Evolutionary conservation across 116 monocot species (phyloP), one percentile per base, ranked within the genome.

Genomic region (Phalaenopsis hybrid): DNA sequence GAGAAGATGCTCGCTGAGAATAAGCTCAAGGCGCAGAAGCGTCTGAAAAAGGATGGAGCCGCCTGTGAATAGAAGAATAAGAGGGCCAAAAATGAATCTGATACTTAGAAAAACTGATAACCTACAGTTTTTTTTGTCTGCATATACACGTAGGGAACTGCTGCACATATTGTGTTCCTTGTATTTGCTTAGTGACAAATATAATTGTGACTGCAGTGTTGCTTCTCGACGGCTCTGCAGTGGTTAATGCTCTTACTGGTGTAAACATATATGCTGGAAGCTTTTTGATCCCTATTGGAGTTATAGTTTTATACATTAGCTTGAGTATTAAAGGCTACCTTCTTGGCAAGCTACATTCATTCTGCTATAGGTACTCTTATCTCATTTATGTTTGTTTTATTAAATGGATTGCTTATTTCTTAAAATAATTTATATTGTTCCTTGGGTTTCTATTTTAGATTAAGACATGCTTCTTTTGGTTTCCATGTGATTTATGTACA

Each of bases 191-290:
- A 91, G 80, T 93, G 91, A 97, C 97, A 34, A 97, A 97, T 78
- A 91, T 94, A 85, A 91, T 97, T 50, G 97, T 97, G 81, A 97
- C 94, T 46, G 97, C 97, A 8, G 94, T 97, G 97, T 89, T 97
- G 74, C 91, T 97, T 37, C 97, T 97, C 15, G 97, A 94, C 43
- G 94, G 97, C 20, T 94, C 94, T 77, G 97, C 97, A 21, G 97
- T 94, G 25, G 93, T 91, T 45, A 97, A 91, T 83, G 97, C 97
- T 31, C 94, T 97, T 80, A 93, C 94, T 28, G 94, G 94, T 75
- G 88, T 97, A 34, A 89, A 97, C 80, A 91, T 97, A 7, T 94
- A 92, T 68, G 91, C 89, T 28, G 97, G 93, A 25, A 97, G 97
- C 80, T 97, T 97, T 78, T 79, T 97, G 11, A 97, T 97, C 78